Evolutionary conservation across 2,329 filamentous ascomycete genomes (phyloP), one percentile per base, ranked within the genome.

Genomic region (Cordyceps tenuipes): DNA sequence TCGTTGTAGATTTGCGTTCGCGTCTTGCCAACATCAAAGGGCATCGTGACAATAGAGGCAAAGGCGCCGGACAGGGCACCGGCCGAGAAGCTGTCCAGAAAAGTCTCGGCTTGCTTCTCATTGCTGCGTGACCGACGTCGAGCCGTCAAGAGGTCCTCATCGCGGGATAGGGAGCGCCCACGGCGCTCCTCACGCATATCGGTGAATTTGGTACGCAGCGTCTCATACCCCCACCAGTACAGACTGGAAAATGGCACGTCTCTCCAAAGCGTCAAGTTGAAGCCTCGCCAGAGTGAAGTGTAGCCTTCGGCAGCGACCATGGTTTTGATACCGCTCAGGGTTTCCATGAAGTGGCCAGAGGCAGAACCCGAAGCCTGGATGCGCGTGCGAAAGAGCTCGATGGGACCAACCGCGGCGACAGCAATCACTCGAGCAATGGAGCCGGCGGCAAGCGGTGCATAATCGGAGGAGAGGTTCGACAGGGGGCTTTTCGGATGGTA

Each of bases 141-240:
- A 7, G 76, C 75, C 51, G 73, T 74, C 2, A 72, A 72, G 56
- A 76, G 72, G 29, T 68, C 61, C 5, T 74, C 71, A 68, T 69
- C 51, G 70, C 73, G 53, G 2, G 62, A 46, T 7, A 78, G 61
- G 1, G 70, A 66, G 41, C 76, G 74, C 0, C 79, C 80, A 29
- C 76, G 72, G 26, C 73, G 70, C 55, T 77, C 75, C 69, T 81
- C 83, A 64, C 91, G 85, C 53, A 84, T 74, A 66, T 92, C 86
- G 1, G 86, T 88, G 61, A 97, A 74, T 57, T 77, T 76, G 26
- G 86, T 84, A 57, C 91, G 85, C 59, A 93, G 86, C 19, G 83
- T 85, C 76, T 99, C 94, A 71, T 99, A 99, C 13, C 94, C 93
- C 86, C 89, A 95, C 94, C 94, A 99, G 77, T 99, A 99, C 49